A percentile compares a stretch with the other conserved stretches of the same genome.
phyloP scores from a whole-genome alignment of 2,329 filamentous ascomycete genomes.

The Colletotrichum liriopes region DNA sequence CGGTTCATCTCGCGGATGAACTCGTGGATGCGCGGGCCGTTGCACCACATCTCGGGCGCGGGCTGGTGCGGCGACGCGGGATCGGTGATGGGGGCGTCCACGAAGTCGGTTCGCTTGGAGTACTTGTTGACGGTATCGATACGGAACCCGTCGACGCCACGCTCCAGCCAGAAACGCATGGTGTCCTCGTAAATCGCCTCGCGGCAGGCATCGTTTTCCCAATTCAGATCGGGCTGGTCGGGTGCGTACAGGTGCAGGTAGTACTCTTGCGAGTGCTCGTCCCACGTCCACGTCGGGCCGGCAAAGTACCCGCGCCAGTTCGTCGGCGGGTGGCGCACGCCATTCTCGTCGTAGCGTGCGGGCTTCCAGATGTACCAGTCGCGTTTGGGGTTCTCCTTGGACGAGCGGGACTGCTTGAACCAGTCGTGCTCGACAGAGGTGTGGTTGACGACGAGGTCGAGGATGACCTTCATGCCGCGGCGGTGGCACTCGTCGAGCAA shows the following conservation, averaged over 20 bases:
- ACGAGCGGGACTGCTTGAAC: constrained; percentile 70
- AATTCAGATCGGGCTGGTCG: constrained; percentile 84
- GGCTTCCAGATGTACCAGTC: constrained; percentile 79
- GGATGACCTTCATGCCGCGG: constrained; percentile 76
- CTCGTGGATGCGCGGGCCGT: constrained; percentile 75
- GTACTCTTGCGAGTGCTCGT: constrained; percentile 66
- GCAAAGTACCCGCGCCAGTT: constrained; percentile 68
- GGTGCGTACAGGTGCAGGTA: constrained; percentile 76
- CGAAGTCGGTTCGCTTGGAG: constrained; percentile 71
- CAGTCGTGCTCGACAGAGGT: constrained; percentile 70
- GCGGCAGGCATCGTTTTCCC: constrained; percentile 78
- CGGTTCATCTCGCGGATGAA: constrained; percentile 73
- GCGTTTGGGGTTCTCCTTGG: constrained; percentile 66
- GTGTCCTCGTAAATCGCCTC: constrained; percentile 77
- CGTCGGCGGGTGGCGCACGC: constrained; percentile 71
- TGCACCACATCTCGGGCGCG: constrained; percentile 68
- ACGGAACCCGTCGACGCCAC: constrained; percentile 76
- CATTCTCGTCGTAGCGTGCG: constrained; percentile 66
- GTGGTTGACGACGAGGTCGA: constrained; percentile 83
- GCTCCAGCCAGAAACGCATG: constrained; percentile 82
- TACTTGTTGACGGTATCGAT: constrained; percentile 81
- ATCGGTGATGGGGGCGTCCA: constrained; percentile 65
- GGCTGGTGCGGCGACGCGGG: constrained; percentile 57
- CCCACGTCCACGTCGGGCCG: constrained; percentile 67
- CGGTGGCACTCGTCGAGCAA: constrained; percentile 73